Percentiles rank a stretch among this genome's conserved stretches.
Conservation (phyloP, 2,329 filamentous ascomycete species). For the Sphaerulina musiva region DNA sequence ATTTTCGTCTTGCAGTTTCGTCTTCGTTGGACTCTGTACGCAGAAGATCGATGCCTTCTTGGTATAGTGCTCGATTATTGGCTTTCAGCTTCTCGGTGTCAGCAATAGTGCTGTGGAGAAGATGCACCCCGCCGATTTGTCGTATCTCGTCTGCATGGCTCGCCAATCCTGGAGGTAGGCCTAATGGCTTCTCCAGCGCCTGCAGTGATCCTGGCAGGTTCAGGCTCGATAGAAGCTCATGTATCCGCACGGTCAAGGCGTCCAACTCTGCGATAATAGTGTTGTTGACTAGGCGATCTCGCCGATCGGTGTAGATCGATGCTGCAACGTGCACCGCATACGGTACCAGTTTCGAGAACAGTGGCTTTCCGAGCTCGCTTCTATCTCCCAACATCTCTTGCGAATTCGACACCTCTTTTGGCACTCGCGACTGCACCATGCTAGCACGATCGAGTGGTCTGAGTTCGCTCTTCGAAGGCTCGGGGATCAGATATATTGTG, state of each 20-base stretch:
- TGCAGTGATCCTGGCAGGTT: conserved; percentile 90
- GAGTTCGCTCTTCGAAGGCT: conserved; percentile 82
- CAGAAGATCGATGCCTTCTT: conserved; percentile 74
- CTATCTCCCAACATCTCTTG: conserved; percentile 69
- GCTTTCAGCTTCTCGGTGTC: conserved; percentile 87
- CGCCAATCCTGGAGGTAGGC: conserved; percentile 73
- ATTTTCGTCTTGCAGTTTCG: conserved; percentile 63
- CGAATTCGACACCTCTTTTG: conserved; percentile 74
- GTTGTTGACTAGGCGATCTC: conserved; percentile 84
- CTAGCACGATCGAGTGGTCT: conserved; percentile 77
- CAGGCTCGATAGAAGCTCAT: conserved; percentile 70
- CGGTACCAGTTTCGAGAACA: conserved; percentile 88
- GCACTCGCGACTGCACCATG: conserved; percentile 76
- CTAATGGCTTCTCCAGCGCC: conserved; percentile 88
- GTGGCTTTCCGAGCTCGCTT: conserved; percentile 70
- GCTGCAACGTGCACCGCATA: conserved; percentile 93
- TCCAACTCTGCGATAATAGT: conserved; percentile 82
- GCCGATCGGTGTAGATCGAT: conserved; percentile 87
- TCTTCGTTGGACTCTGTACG: conserved; percentile 80
- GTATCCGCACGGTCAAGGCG: conserved; percentile 68
- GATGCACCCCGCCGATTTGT: conserved; percentile 77
- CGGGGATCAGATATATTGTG: conserved; percentile 79
- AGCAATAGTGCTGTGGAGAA: conserved; percentile 70
- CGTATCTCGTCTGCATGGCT: conserved; percentile 91
- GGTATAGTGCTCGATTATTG: conserved; percentile 69